Conservation (phyloP, 2,329 filamentous ascomycete species). For the Diplodia mutila region DNA sequence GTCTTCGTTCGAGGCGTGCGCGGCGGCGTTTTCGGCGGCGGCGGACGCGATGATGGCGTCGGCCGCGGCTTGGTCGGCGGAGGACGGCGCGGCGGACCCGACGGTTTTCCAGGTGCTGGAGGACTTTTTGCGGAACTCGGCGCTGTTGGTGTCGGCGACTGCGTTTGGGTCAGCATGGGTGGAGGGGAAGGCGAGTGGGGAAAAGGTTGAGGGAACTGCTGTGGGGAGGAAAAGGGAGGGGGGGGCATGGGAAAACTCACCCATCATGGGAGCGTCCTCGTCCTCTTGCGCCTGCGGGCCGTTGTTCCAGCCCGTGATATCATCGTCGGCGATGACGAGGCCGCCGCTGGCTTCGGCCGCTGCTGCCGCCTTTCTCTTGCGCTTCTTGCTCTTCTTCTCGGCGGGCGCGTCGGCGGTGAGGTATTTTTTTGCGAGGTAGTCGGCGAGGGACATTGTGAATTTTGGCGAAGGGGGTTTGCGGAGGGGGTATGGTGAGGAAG, state of each 20-base stretch:
- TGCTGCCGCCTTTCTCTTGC: constrained; percentile 50
- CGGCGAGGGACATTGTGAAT: constrained; percentile 66
- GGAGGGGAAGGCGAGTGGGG: not conserved
- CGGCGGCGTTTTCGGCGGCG: constrained; percentile 67
- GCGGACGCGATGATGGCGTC: constrained; percentile 78
- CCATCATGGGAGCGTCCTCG: constrained; percentile 55
- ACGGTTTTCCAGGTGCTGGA: constrained; percentile 69
- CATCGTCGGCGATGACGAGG: constrained; percentile 57
- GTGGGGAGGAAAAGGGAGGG: not conserved
- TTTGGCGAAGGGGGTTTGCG: not conserved
- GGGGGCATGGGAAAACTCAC: constrained; percentile 36
- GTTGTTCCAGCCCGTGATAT: constrained; percentile 56
- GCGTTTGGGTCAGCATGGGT: not conserved
- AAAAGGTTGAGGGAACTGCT: constrained; percentile 36
- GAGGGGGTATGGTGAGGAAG: constrained; percentile 4
- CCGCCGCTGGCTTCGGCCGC: constrained; percentile 39
- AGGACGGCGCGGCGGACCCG: constrained; percentile 55
- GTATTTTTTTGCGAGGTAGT: constrained; percentile 91
- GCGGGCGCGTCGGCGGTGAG: constrained; percentile 65
- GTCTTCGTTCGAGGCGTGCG: constrained; percentile 49
- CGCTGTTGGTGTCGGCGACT: constrained; percentile 37
- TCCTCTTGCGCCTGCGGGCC: constrained; percentile 59
- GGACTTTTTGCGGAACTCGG: constrained; percentile 72
- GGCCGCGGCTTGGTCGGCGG: constrained; percentile 66
- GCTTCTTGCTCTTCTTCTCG: constrained; percentile 57